These are phyloP conservation scores for Wickerhamomyces silvicola DNA, from an alignment of 805 yeast species.

Conservation along the genomic window DNA sequence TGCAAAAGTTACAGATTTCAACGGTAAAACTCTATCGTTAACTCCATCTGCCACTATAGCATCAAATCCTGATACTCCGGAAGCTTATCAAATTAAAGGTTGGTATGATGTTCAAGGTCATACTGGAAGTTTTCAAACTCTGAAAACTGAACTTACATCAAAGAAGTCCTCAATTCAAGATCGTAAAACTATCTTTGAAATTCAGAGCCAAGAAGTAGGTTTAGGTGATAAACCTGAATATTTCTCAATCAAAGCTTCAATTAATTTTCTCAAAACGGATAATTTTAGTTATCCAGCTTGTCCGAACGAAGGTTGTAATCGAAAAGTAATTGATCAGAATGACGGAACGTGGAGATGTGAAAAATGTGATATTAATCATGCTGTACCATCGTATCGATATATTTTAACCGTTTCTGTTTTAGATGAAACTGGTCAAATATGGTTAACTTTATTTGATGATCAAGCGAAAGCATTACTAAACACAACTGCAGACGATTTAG, in stretches of 20 bases:
- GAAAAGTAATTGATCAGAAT: conserved; percentile 71
- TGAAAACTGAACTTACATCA: conserved; percentile 46
- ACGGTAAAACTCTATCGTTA: conserved; percentile 77
- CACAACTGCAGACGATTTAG: conserved; percentile 52
- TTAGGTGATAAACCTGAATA: conserved; percentile 73
- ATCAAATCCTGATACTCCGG: conserved; percentile 83
- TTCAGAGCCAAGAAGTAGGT: conserved; percentile 64
- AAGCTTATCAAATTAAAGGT: conserved; percentile 82
- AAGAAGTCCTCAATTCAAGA: conserved; percentile 39
- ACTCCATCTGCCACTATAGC: conserved; percentile 71
- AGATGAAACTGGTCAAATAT: conserved; percentile 77
- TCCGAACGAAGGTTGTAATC: conserved; percentile 64
- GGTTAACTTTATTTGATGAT: conserved; percentile 85
- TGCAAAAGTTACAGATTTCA: conserved; percentile 80
- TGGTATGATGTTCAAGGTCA: conserved; percentile 89
- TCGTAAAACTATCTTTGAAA: conserved; percentile 62
- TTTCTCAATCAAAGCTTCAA: conserved; percentile 67
- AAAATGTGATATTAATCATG: conserved; percentile 68
- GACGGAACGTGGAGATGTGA: conserved; percentile 91
- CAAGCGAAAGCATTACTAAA: conserved; percentile 68
- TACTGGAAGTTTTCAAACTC: conserved; percentile 50
- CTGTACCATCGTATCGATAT: conserved; percentile 72
- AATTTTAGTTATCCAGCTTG: conserved; percentile 90
- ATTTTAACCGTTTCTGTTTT: conserved; percentile 69
- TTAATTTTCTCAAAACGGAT: conserved; percentile 66